Evolutionary conservation across 805 yeast species (phyloP), one percentile per base, ranked within the genome.

Genomic region (Metschnikowia hibisci): DNA sequence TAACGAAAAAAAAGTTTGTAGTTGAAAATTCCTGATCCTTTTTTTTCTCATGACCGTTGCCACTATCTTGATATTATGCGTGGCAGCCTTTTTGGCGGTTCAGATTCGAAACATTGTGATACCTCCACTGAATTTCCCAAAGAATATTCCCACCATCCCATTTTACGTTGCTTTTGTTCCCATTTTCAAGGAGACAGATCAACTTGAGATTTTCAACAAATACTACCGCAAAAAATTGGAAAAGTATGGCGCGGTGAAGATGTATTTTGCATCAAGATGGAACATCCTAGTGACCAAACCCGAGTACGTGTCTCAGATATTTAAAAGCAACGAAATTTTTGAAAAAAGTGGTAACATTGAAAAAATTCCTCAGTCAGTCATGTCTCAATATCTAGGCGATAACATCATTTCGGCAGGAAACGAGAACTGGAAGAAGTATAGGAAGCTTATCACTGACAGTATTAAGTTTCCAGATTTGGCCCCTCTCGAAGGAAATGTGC

Each of bases 251-350:
- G 82, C 82, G 0, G 84, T 74, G 0, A 78, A 78, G 55, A 64
- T 78, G 4, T 80, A 71, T 53, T 80, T 78, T 62, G 84, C 79
- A 5, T 76, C 81, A 1, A 67, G 80, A 44, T 80, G 84, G 84
- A 80, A 79, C 50, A 70, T 78, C 15, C 55, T 80, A 25, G 77
- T 79, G 1, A 65, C 76, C 2, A 67, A 57, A 38, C 83, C 83
- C 2, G 69, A 71, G 26, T 67, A 58, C 41, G 57, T 80, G 46
- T 56, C 59, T 5, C 74, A 74, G 41, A 55, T 79, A 6, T 68
- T 78, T 46, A 73, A 66, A 50, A 67, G 77, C 41, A 81, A 78
- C 44, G 63, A 69, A 14, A 57, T 67, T 1, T 80, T 69, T 58
- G 78, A 77, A 4, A 80, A 80, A 48, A 76, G 82, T 53, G 84